Evolutionary conservation across 2,329 filamentous ascomycete species (phyloP), one percentile per base, ranked within the genome.

Genomic region (Arthrobotrys sphaeroides): DNA sequence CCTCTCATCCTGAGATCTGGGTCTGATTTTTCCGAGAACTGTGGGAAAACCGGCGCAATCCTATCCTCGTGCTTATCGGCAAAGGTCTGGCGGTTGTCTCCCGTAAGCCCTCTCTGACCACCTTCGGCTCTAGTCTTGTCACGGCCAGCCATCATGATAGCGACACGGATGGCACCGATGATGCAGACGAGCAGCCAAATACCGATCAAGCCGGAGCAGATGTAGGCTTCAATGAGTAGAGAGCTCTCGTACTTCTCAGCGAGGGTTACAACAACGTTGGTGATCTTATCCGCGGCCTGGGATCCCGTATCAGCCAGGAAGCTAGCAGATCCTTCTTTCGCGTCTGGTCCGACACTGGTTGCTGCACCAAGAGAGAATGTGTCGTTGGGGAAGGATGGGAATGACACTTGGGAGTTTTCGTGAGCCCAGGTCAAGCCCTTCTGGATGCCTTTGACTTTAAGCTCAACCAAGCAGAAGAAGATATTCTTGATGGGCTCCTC

Each of bases 361-460:
- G 88, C 84, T 67, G 94, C 91, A 43, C 94, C 93, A 62, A 90
- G 84, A 72, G 92, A 94, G 83, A 98, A 96, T 0, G 91, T 91
- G 81, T 97, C 87, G 79, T 92, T 90, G 24, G 88, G 85, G 75
- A 98, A 89, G 62, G 88, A 83, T 0, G 95, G 95, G 79, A 99
- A 90, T 73, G 88, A 85, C 79, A 99, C 87, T 77, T 95, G 88
- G 2, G 95, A 93, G 81, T 98, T 85, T 78, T 98, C 90, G 80
- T 91, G 88, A 9, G 97, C 91, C 94, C 94, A 99, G 0, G 92
- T 96, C n/a, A 98, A 86, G 10, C 91, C 95, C 80, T 91, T 90
- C 82, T 98, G 89, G 78, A 99, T 88, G 20, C 89, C 88, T 78
- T 91, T 89, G 77, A 98, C 87, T 84, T 98, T 98, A 80, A 96